Conservation (phyloP, 768 basidiomycete species). For the Termitomyces sp. region DNA sequence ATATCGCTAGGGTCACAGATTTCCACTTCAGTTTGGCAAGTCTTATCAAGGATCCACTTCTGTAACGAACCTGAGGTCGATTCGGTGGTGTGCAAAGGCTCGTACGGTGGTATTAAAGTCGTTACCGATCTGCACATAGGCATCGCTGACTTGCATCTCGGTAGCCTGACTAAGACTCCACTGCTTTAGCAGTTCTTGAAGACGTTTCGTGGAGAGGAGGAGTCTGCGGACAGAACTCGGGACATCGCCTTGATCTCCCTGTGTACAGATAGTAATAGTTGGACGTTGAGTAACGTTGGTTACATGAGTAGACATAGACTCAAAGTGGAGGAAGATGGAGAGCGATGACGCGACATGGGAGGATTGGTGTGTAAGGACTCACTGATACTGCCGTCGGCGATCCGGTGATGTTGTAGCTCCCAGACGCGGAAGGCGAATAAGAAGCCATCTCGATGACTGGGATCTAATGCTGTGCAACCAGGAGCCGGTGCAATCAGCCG, state of each 20-base stretch:
- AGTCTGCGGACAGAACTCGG: conserved; percentile 59
- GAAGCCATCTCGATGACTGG: conserved; percentile 9
- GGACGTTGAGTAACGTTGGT: conserved; percentile 14
- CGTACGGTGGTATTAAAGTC: conserved; percentile 79
- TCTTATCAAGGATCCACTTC: neutral
- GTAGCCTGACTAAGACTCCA: conserved; percentile 61
- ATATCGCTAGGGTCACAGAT: conserved; percentile 45
- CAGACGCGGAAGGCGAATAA: conserved; percentile 5
- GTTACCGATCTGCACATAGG: conserved; percentile 85
- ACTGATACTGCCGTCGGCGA: conserved; percentile 7
- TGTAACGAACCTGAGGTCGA: conserved; percentile 58
- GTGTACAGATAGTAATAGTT: conserved; percentile 17
- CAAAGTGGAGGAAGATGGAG: neutral
- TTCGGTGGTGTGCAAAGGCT: conserved; percentile 69
- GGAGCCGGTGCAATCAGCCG: neutral
- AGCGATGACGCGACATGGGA: neutral
- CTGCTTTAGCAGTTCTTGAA: conserved; percentile 65
- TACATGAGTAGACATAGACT: neutral
- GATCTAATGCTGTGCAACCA: conserved; percentile 14
- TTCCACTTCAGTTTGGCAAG: neutral
- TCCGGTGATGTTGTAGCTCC: conserved; percentile 11
- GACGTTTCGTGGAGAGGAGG: conserved; percentile 75
- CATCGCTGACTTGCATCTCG: conserved; percentile 77
- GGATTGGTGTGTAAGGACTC: conserved; percentile 4
- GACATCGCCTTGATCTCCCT: conserved; percentile 40